Percentiles rank a stretch among this genome's conserved stretches.
These are phyloP conservation scores for Didymella keratinophila DNA, from an alignment of 2,329 filamentous ascomycete species.

Conservation along the genomic window DNA sequence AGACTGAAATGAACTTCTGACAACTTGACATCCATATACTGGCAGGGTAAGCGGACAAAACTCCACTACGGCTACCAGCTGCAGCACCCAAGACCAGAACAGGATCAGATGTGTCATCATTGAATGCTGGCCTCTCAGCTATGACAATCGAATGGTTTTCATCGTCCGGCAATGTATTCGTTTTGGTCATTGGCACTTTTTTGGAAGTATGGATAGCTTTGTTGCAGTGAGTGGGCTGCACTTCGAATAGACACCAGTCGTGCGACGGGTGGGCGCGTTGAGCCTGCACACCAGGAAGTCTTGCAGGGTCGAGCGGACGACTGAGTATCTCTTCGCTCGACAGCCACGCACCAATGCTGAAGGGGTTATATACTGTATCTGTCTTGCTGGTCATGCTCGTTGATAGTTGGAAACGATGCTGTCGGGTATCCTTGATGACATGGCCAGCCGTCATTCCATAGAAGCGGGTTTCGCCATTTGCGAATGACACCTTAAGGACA, in stretches of 20 bases:
- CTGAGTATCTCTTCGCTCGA: neutral
- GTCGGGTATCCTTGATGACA: neutral
- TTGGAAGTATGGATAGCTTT: neutral
- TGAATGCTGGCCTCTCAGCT: neutral
- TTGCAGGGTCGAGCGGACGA: neutral
- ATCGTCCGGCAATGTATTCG: too few relatives aligned
- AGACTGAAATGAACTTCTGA: neutral
- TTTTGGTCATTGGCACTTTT: too few relatives aligned
- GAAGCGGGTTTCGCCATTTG: neutral
- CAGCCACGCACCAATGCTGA: neutral
- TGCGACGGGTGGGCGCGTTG: neutral
- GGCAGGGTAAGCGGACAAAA: neutral
- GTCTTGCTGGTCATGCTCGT: too few relatives aligned
- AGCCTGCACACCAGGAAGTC: neutral
- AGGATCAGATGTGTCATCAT: neutral
- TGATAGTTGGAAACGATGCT: neutral
- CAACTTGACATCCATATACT: neutral
- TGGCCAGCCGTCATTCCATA: neutral
- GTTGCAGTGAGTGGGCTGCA: neutral
- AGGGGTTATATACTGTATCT: neutral
- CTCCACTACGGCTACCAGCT: neutral
- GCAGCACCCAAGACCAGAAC: neutral
- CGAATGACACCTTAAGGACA: neutral
- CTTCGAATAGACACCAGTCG: neutral
- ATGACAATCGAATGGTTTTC: neutral